Evolutionary conservation across 2,329 filamentous ascomycete species (phyloP).

Genomic region (Magnaporthiopsis incrustans): DNA sequence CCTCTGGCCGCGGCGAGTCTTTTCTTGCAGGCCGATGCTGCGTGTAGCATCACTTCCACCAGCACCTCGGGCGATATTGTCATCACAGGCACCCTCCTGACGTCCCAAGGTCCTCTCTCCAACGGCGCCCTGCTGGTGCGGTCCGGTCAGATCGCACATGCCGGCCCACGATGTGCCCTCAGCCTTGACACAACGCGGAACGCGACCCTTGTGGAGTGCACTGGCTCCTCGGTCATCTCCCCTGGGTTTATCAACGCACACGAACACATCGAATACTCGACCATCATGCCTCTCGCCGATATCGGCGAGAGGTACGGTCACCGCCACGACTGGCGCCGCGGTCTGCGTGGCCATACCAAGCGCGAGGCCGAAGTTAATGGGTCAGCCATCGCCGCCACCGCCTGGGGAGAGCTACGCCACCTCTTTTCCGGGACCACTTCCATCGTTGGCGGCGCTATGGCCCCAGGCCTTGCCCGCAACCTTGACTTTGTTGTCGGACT

Average conservation of each 20-base stretch:
- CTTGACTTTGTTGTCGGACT: conserved; percentile 19
- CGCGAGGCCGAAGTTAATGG: conserved; percentile 17
- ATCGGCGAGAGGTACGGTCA: conserved; percentile 16
- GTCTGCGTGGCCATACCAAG: conserved; percentile 15
- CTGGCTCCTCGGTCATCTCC: conserved; percentile 17
- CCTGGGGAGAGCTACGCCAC: conserved; percentile 22
- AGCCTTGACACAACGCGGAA: conserved; percentile 4
- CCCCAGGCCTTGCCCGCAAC: conserved; percentile 19
- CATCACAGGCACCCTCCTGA: conserved; percentile 10
- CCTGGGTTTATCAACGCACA: conserved; percentile 23
- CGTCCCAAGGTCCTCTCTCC: conserved; percentile 6
- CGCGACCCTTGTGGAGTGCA: conserved; percentile 17
- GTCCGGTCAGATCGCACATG: conserved; percentile 6
- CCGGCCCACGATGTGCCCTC: conserved; percentile 9
- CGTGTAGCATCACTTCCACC: not conserved
- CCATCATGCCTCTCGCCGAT: conserved; percentile 17
- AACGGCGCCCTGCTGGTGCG: conserved; percentile 9
- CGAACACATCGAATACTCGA: conserved; percentile 21
- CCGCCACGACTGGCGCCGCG: conserved; percentile 23
- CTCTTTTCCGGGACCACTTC: conserved; percentile 23
- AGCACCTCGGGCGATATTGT: conserved; percentile 2
- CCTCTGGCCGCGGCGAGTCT: not conserved
- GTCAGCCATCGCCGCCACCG: conserved; percentile 14
- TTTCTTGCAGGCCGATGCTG: not conserved
- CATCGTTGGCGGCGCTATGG: conserved; percentile 20